Conservation (phyloP, 176 grass and related monocot genomes). For the Thinopyrum elongatum region DNA sequence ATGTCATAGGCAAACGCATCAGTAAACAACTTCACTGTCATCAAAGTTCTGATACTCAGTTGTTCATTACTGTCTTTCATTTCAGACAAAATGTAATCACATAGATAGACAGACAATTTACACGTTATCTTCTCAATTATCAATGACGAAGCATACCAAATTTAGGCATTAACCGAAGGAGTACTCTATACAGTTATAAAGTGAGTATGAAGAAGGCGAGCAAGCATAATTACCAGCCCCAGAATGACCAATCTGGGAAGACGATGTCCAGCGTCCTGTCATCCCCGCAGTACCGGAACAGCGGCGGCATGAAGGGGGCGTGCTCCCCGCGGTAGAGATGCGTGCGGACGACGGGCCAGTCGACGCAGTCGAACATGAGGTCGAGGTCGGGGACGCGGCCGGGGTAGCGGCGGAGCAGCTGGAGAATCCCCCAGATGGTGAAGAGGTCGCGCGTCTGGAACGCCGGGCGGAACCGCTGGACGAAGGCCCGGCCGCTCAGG, state of each 20-base stretch:
- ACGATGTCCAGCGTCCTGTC: constrained; percentile 66
- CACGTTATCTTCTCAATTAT: background rate
- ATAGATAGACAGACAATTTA: background rate
- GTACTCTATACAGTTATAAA: background rate
- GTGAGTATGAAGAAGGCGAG: background rate
- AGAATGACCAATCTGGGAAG: constrained; percentile 97
- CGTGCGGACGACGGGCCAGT: constrained; percentile 63
- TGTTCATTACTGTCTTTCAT: background rate
- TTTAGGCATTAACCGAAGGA: background rate
- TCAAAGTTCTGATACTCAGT: background rate
- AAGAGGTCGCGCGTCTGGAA: constrained; percentile 82
- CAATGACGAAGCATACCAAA: background rate
- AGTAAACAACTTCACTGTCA: background rate
- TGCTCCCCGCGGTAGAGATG: constrained; percentile 35
- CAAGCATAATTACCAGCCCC: constrained; percentile 78
- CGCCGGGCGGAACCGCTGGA: constrained; percentile 44
- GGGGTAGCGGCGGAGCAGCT: constrained; percentile 78
- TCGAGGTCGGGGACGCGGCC: constrained; percentile 84
- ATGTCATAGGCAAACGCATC: background rate
- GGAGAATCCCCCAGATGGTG: constrained; percentile 85
- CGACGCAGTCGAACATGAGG: constrained; percentile 91
- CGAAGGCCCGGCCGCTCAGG: constrained; percentile 46
- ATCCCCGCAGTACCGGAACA: constrained; percentile 81
- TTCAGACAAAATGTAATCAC: background rate
- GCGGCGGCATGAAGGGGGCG: constrained; percentile 41